Conservation (phyloP, 306 rosid genomes). For the Elaeagnus macrophylla region DNA sequence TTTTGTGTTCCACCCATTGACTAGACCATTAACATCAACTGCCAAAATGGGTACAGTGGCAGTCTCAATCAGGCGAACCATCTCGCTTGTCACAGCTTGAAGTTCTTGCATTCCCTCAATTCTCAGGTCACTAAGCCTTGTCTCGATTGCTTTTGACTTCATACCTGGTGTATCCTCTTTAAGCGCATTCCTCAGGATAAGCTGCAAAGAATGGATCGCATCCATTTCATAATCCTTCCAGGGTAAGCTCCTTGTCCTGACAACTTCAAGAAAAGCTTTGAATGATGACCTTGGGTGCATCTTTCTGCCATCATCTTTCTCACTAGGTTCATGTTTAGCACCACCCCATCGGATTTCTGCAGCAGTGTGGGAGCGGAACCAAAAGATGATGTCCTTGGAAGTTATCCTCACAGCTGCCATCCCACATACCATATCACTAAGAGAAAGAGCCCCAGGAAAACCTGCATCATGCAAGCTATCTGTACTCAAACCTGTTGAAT, state of each 20-base stretch:
- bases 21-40: conserved; percentile 66
- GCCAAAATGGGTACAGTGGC: conserved; percentile 94
- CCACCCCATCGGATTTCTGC: conserved; percentile 94
- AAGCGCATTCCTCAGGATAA: conserved; percentile 76
- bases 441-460: conserved; percentile 56
- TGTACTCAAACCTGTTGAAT: conserved; percentile 92
- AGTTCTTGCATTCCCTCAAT: conserved; percentile 86
- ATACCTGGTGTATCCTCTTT: conserved; percentile 38
- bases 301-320: conserved; percentile 60
- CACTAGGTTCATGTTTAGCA: conserved; percentile 81
- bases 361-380: conserved; percentile 87
- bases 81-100: conserved; percentile 87
- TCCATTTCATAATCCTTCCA: conserved; percentile 98
- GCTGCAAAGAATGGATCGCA: conserved; percentile 95
- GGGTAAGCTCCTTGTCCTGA: conserved; percentile 63
- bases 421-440: conserved; percentile 72
- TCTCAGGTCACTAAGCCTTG: conserved; percentile 55
- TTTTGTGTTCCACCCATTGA: conserved; percentile 90
- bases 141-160: conserved; percentile 35
- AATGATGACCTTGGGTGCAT: conserved; percentile 98
- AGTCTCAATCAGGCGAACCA: conserved; percentile 89
- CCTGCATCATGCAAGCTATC: conserved; percentile 94
- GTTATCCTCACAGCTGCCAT: conserved; percentile 90
- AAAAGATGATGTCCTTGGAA: conserved; percentile 59
- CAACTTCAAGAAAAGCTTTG: conserved; percentile 95